phyloP scores from a whole-genome alignment of 345 rosid species.

The Moringa oleifera region DNA sequence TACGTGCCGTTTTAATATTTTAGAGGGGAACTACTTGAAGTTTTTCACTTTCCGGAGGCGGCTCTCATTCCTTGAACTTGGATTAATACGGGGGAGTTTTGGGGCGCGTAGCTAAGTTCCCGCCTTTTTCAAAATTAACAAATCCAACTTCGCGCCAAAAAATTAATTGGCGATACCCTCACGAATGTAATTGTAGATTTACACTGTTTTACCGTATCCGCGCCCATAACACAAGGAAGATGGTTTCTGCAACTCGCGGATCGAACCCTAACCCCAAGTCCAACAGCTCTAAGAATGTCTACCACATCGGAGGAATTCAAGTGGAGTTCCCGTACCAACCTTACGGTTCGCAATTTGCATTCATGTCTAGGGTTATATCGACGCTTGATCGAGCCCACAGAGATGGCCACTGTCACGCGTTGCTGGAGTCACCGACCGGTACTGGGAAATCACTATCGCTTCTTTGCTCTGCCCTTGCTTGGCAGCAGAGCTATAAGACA shows the following conservation, averaged over 20 bases:
- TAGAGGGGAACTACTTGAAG: too few species aligned
- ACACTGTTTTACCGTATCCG: too few species aligned
- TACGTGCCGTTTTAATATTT: too few species aligned
- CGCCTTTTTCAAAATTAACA: too few species aligned
- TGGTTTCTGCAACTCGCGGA: slow-evolving; percentile 28
- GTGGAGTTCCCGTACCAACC: slow-evolving; percentile 94
- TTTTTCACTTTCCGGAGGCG: too few species aligned
- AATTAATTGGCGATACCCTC: too few species aligned
- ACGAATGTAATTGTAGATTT: too few species aligned
- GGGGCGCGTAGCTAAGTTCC: too few species aligned
- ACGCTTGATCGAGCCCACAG: slow-evolving; percentile 86
- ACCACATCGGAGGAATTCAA: slow-evolving; percentile 65
- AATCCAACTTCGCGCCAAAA: too few species aligned
- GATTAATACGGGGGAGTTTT: too few species aligned
- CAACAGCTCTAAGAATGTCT: slow-evolving; percentile 36
- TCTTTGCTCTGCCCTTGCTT: slow-evolving; percentile 87
- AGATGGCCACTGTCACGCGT: slow-evolving; percentile 82
- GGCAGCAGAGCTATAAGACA: slow-evolving; percentile 62
- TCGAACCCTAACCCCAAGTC: slow-evolving; percentile 25
- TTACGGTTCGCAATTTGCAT: slow-evolving; percentile 90
- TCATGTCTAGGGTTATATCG: slow-evolving; percentile 88
- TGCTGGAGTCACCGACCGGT: slow-evolving; percentile 97
- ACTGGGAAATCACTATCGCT: slow-evolving; percentile 97
- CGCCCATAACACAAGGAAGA: slow-evolving; percentile 8
- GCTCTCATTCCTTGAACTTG: too few species aligned